Conservation (phyloP, 2,329 filamentous ascomycete genomes). For the Fusarium annulatum region DNA sequence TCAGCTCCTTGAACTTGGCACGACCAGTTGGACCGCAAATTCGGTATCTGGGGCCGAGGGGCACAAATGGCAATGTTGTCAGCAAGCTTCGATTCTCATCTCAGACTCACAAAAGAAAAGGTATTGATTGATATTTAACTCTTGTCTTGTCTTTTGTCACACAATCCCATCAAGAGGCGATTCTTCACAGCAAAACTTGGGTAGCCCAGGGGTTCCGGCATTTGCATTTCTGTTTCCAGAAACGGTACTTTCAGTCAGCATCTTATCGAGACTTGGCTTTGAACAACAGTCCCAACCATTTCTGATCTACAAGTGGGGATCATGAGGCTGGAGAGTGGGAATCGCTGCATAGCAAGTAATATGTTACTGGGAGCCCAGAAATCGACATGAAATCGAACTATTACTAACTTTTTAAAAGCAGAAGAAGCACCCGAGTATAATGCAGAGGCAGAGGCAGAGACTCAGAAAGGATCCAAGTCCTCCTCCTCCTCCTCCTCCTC, state of each 20-base stretch:
- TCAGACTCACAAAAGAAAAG: slow-evolving; percentile 40
- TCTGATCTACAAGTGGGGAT: neutral
- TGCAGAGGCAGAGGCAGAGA: neutral
- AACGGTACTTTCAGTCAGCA: neutral
- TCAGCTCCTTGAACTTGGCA: slow-evolving; percentile 34
- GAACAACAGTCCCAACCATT: neutral
- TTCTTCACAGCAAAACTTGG: neutral
- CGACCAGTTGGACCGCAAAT: slow-evolving; percentile 22
- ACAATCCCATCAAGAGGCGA: neutral
- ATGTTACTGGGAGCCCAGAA: neutral
- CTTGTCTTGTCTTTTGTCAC: neutral
- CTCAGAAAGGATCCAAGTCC: slow-evolving; percentile 4
- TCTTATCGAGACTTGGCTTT: neutral
- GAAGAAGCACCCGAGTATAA: slow-evolving; percentile 17
- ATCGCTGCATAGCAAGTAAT: neutral
- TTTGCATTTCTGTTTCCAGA: slow-evolving; percentile 1
- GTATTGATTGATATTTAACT: slow-evolving; percentile 41
- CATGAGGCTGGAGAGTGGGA: neutral
- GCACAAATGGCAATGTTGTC: slow-evolving; percentile 1
- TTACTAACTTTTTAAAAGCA: slow-evolving; percentile 20
- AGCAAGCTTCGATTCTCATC: slow-evolving; percentile 46
- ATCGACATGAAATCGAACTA: neutral
- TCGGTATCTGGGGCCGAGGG: slow-evolving; percentile 35
- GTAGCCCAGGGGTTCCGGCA: neutral
- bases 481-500: neutral